A percentile compares a stretch with the other conserved stretches of the same genome.
phyloP scores from a whole-genome alignment of 805 yeast genomes.

The Myxozyma vanderwaltii region DNA sequence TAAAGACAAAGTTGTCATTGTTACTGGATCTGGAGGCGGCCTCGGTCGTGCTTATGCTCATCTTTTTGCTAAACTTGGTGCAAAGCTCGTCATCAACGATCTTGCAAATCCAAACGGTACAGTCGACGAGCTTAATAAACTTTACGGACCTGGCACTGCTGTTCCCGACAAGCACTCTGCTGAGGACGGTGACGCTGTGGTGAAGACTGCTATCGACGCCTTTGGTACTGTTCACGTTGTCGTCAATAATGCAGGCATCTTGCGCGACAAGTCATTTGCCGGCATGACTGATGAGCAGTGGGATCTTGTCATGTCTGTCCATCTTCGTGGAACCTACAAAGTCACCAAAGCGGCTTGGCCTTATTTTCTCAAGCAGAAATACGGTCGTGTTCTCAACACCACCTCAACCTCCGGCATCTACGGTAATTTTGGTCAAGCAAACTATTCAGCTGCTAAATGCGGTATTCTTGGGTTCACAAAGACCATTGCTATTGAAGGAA shows the following conservation, averaged over 20 bases:
- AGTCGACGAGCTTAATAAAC: constrained; percentile 68
- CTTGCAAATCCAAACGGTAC: constrained; percentile 70
- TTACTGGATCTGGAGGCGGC: constrained; percentile 96
- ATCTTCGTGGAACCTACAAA: constrained; percentile 76
- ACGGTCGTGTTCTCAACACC: constrained; percentile 83
- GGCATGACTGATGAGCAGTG: constrained; percentile 86
- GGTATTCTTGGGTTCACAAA: constrained; percentile 83
- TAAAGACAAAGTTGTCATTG: constrained; percentile 80
- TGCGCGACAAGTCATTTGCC: constrained; percentile 82
- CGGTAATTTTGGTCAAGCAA: constrained; percentile 97
- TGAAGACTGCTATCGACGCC: constrained; percentile 70
- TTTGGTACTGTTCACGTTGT: constrained; percentile 85
- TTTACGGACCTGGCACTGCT: constrained; percentile 69
- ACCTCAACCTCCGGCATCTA: constrained; percentile 96
- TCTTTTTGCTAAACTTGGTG: constrained; percentile 85
- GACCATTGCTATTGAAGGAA: constrained; percentile 90
- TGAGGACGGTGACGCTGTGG: constrained; percentile 72
- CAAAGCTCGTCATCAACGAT: constrained; percentile 92
- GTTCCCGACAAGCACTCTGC: constrained; percentile 84
- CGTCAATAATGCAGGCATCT: constrained; percentile 91
- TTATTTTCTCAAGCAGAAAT: constrained; percentile 70
- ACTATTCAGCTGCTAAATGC: constrained; percentile 90
- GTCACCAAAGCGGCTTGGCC: constrained; percentile 94
- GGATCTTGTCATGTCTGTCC: constrained; percentile 78
- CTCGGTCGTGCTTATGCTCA: constrained; percentile 89